Percentiles rank a stretch among this genome's conserved stretches.
Evolutionary conservation across 179 eudicot genomes (phyloP).

Genomic region (Silene coronaria): DNA sequence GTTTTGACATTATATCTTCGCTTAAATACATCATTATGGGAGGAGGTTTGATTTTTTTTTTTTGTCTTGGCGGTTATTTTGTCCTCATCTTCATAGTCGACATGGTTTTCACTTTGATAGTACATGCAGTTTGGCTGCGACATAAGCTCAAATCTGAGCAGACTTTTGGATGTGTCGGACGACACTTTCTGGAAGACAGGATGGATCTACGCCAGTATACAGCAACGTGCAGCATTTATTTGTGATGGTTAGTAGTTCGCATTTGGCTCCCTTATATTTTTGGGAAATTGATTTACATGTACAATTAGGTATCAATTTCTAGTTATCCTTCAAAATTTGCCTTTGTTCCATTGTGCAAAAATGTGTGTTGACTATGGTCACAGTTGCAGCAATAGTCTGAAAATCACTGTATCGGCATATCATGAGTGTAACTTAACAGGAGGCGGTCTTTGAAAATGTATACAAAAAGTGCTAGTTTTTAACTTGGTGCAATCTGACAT

Average conservation of each 20-base stretch:
- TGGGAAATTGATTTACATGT: slow-evolving; percentile 4
- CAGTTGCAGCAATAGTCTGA: background rate
- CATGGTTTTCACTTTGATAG: slow-evolving; percentile 12
- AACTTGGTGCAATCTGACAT: no score
- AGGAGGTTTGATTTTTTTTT: slow-evolving; percentile 54
- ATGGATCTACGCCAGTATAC: slow-evolving; percentile 75
- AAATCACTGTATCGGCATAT: background rate
- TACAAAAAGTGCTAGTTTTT: background rate
- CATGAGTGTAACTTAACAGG: background rate
- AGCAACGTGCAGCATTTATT: slow-evolving; percentile 54
- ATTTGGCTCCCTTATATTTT: background rate
- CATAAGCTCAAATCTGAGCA: slow-evolving; percentile 53
- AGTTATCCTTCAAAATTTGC: background rate
- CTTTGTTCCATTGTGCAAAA: background rate
- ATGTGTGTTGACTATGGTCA: background rate
- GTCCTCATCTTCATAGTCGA: background rate
- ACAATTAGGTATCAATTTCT: background rate
- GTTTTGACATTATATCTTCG: slow-evolving; percentile 76
- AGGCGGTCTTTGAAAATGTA: background rate
- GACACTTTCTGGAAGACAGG: slow-evolving; percentile 85
- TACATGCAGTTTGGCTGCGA: slow-evolving; percentile 57
- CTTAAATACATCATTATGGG: slow-evolving; percentile 57
- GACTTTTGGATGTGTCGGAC: slow-evolving; percentile 54
- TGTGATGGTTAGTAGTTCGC: slow-evolving; percentile 52
- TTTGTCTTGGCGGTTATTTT: slow-evolving; percentile 11